Evolutionary conservation across 805 yeast species (phyloP).

Genomic region (Wickerhamiella azymoides): DNA sequence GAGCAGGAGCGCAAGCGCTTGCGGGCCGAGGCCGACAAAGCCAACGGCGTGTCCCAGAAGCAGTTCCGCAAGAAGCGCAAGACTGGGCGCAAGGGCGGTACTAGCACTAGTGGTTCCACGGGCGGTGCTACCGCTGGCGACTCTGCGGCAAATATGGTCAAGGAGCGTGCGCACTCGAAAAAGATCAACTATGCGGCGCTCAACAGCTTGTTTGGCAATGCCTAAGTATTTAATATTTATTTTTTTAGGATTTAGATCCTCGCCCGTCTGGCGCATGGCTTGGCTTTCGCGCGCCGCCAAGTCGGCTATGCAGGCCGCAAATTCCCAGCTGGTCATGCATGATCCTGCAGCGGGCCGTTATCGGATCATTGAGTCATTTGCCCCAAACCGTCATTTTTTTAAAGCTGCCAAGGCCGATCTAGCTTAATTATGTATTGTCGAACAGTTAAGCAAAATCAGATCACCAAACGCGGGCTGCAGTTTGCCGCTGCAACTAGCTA

Average conservation of each 20-base stretch:
- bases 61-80: conserved; percentile 31
- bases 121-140: conserved; percentile 45
- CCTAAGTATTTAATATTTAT: not conserved
- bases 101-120: conserved; percentile 23
- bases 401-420: too few relatives aligned
- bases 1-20: conserved; percentile 77
- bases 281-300: too few relatives aligned
- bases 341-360: too few relatives aligned
- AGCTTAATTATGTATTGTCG: too few relatives aligned
- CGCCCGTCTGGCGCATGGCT: not conserved
- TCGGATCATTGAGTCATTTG: too few relatives aligned
- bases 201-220: conserved; percentile 27
- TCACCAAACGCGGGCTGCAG: too few relatives aligned
- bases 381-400: too few relatives aligned
- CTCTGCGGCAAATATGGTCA: conserved; percentile 62
- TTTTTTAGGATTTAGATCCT: not conserved
- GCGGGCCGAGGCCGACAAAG: conserved; percentile 73
- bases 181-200: conserved; percentile 84
- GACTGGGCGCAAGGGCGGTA: conserved; percentile 25
- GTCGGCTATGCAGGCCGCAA: not conserved
- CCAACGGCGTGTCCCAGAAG: conserved; percentile 62
- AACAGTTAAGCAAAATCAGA: too few relatives aligned
- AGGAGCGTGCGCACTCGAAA: conserved; percentile 64
- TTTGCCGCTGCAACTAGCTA: too few relatives aligned
- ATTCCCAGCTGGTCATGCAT: too few relatives aligned